Base-by-base conservation (phyloP, 2,329 filamentous ascomycete genomes). In the Talaromyces sp. region DNA sequence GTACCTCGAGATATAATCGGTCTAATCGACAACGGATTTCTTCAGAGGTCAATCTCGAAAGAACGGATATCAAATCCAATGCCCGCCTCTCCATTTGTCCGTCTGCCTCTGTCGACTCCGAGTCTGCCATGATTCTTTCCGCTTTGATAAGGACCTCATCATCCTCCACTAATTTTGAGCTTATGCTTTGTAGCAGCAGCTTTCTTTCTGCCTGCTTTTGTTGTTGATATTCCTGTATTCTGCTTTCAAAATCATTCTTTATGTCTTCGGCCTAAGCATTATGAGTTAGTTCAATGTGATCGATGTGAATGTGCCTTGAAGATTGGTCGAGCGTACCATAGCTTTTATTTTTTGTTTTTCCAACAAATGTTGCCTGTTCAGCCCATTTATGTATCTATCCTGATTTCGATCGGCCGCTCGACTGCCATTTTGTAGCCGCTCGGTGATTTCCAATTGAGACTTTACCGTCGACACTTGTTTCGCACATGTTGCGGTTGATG, bases 21-120 rank as follows among this genome's bases (percentile, higher is more conserved):
- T 80, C 78, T 11, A 80, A 72, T 31, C 76, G 78, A 59, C 69
- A 73, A 64, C 75, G 74, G 52, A 79, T 74, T 64, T 79, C 77
- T 66, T 78, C 76, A 1, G 75, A 72, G 31, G 71, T 70, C 60
- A 73, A 74, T 50, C 72, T 70, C 9, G 77, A 73, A 19, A 79
- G 71, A 16, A 70, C 65, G 3, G 67, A 65, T 47, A 71, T 71
- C 14, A 79, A 69, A n/a, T 73, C 68, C 9, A 65, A 66, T 8
- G 74, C 69, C 58, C 70, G 71, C 58, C 74, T 73, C 22, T 73
- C 66, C 9, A 70, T 69, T 16, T 70, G 69, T 19, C 69, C 71
- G 66, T 76, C 73, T 47, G 75, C 71, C 8, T 70, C 70, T 57
- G 68, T 70, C 31, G 70, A 70, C 33, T 75, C 72, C 43, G 75